phyloP scores from a whole-genome alignment of 2,329 filamentous ascomycete genomes.

The Neocucurbitaria cava region DNA sequence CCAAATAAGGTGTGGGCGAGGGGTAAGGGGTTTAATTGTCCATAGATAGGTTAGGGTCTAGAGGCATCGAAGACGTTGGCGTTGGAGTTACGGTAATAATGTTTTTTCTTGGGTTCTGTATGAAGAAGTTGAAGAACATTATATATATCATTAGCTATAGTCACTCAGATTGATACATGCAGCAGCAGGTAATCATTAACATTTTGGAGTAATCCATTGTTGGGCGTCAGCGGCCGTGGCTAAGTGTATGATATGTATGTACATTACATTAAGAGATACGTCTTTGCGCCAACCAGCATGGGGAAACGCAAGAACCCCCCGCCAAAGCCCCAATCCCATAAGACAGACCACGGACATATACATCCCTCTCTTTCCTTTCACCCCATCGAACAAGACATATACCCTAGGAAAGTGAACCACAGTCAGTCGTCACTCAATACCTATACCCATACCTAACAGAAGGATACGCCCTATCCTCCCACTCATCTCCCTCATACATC shows the following conservation, averaged over 20 bases:
- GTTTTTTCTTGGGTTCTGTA: neutral
- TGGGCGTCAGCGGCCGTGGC: neutral
- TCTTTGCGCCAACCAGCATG: too few relatives aligned
- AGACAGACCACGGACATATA: too few relatives aligned
- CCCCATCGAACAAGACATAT: too few relatives aligned
- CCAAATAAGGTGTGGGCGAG: neutral
- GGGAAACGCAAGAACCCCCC: neutral
- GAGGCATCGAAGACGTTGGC: neutral
- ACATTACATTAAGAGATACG: neutral
- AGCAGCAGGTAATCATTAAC: too few relatives aligned
- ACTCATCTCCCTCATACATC: conserved; percentile 12
- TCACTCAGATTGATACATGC: too few relatives aligned
- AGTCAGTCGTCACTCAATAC: too few relatives aligned
- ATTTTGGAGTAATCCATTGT: neutral
- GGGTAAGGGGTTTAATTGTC: neutral
- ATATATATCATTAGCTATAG: too few relatives aligned
- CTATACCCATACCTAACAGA: neutral
- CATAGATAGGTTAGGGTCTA: neutral
- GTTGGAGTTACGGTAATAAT: neutral
- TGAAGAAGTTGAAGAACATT: neutral
- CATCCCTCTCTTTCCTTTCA: too few relatives aligned
- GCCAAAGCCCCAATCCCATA: too few relatives aligned
- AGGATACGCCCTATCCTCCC: conserved; percentile 2
- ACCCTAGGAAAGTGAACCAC: too few relatives aligned
- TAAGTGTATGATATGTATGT: neutral